Evolutionary conservation across 768 basidiomycete species (phyloP), one percentile per base, ranked within the genome.

Genomic region (Agaricus sinodeliciosus): DNA sequence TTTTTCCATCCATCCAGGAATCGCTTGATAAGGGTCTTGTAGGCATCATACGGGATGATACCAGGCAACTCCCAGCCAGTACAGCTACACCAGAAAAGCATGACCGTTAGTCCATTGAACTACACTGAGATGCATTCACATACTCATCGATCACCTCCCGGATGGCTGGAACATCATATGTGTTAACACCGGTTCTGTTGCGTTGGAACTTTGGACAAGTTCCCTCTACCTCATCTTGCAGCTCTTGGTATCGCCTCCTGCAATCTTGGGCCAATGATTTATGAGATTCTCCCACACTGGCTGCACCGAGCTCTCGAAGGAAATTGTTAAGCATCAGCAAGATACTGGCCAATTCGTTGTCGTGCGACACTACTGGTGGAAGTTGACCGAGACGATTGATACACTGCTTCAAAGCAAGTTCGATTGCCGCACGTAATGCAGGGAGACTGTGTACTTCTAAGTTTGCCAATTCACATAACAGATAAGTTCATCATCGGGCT

Each of bases 381-480:
- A 84, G 71, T 13, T 51, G 39, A 0, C 56, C 55, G 4, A 82
- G 58, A 1, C 73, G 67, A 0, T 59, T 39, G 9, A 57, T 46
- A 52, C 70, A 74, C 25, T 63, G 41, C 1, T 37, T 52, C 3
- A 85, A 69, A 9, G 75, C 69, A 4, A 58, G 58, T 2, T 71
- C 66, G 3, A 81, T 69, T n/a, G 72, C 63, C 1, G 58, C 46
- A 22, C 57, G 67, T 5, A 85, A 68, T 15, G 59, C 57, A 3
- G 81, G 82, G 11, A 85, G 65, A 37, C 83, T 85, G 50, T 85
- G 50, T 6, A 25, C 31, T 19, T 19, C 45, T 9, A 31, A 57
- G 37, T 2, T 43, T 1, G 0, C 27, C 47, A 49, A 13, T 18
- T 22, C 12, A 40, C 18, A 12, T 22, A 7, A 28, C 3, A 22